A percentile compares a stretch with the other conserved stretches of the same genome.
Evolutionary conservation across 1,284 basidiomycete species (phyloP).

Genomic region (Gymnopus androsaceus): DNA sequence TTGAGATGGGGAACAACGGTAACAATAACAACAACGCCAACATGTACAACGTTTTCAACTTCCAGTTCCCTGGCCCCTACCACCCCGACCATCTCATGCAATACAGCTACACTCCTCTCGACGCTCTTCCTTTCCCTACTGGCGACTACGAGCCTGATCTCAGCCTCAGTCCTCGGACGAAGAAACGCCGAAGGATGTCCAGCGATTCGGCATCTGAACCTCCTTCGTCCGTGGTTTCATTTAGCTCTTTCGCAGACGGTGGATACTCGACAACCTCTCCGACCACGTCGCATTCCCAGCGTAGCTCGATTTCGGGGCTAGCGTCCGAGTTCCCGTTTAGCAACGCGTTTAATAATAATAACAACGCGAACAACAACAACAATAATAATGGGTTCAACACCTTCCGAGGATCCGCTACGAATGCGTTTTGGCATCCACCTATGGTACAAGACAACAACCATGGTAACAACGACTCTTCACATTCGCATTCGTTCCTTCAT

Average conservation of each 20-base stretch:
- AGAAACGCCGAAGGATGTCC: slow-evolving; percentile 72
- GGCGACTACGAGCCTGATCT: slow-evolving; percentile 39
- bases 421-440: slow-evolving; percentile 73
- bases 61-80: slow-evolving; percentile 66
- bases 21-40: slow-evolving; percentile 8
- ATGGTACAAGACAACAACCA: slow-evolving; percentile 42
- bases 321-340: slow-evolving; percentile 18
- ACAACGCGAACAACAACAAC: background rate
- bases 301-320: slow-evolving; percentile 56
- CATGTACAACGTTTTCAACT: slow-evolving; percentile 31
- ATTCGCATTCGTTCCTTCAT: slow-evolving; percentile 36
- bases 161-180: slow-evolving; percentile 43
- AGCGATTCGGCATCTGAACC: slow-evolving; percentile 69
- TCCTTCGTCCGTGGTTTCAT: slow-evolving; percentile 60
- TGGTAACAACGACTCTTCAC: slow-evolving; percentile 39
- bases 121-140: slow-evolving; percentile 49
- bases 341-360: background rate
- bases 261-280: slow-evolving; percentile 47
- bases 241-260: slow-evolving; percentile 45
- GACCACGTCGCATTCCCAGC: slow-evolving; percentile 43
- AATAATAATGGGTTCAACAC: background rate
- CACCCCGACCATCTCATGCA: slow-evolving; percentile 67
- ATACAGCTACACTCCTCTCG: slow-evolving; percentile 43
- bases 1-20: no score
- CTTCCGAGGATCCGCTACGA: slow-evolving; percentile 21